phyloP scores from a whole-genome alignment of 495 filamentous ascomycete species.

The Neurospora hispaniola region DNA sequence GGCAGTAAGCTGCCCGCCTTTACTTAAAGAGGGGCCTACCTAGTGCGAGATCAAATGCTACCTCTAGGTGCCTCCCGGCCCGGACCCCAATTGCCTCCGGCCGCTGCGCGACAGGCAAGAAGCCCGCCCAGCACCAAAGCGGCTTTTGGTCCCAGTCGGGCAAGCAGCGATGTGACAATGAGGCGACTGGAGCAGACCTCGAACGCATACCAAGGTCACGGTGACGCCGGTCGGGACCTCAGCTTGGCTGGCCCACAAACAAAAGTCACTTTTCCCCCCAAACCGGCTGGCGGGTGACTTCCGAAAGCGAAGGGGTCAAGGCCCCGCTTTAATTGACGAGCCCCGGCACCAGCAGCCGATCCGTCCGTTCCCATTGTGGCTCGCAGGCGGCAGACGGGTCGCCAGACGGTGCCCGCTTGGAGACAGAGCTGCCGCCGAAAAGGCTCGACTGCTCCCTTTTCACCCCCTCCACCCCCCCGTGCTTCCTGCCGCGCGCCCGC shows the following conservation, averaged over 20 bases:
- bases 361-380: constrained; percentile 25
- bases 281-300: constrained; percentile 1
- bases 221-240: not conserved
- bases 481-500: constrained; percentile 14
- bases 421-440: constrained; percentile 22
- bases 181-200: not conserved
- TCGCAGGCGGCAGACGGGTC: constrained; percentile 3
- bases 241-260: not conserved
- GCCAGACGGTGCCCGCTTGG: not conserved
- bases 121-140: not conserved
- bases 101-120: not conserved
- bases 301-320: constrained; percentile 8
- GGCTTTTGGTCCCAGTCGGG: not conserved
- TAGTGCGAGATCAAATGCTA: not conserved
- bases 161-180: not conserved
- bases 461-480: constrained; percentile 23
- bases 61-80: not conserved
- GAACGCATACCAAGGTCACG: not conserved
- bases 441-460: constrained; percentile 20
- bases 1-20: too few species aligned
- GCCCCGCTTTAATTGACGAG: constrained; percentile 19
- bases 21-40: too few species aligned
- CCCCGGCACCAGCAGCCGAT: constrained; percentile 33
- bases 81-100: not conserved
- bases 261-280: not conserved